phyloP scores from a whole-genome alignment of 768 basidiomycete species.

The Galerina marginata region DNA sequence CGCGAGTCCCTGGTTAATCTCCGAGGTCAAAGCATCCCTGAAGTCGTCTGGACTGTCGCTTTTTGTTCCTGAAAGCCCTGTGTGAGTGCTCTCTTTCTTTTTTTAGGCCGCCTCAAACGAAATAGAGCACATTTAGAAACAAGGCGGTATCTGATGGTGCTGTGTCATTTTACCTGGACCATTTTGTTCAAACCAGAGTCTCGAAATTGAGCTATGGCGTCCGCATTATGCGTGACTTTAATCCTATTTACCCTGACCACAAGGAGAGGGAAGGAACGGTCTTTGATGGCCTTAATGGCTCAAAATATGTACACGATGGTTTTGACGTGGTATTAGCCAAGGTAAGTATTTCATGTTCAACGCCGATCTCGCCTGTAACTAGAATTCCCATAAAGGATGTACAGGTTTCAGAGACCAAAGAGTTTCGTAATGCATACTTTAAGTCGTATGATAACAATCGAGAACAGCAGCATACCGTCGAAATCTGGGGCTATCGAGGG shows the following conservation, averaged over 20 bases:
- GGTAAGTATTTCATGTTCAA: conserved; percentile 25
- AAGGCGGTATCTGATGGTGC: conserved; percentile 60
- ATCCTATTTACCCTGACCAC: conserved; percentile 45
- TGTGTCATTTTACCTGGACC: conserved; percentile 47
- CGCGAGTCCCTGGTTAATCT: conserved; percentile 58
- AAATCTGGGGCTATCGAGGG: too few species aligned
- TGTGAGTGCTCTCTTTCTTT: conserved; percentile 36
- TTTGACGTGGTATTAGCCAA: conserved; percentile 42
- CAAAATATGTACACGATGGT: too few species aligned
- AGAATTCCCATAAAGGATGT: conserved; percentile 23
- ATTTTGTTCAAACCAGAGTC: conserved; percentile 52
- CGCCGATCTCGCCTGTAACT: not conserved
- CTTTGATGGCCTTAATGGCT: conserved; percentile 39
- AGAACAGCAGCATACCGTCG: too few species aligned
- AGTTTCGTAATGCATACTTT: too few species aligned
- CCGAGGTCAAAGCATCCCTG: conserved; percentile 38
- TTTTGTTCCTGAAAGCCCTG: conserved; percentile 56
- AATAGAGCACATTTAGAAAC: conserved; percentile 29
- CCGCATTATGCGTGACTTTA: too few species aligned
- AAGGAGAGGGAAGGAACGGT: conserved; percentile 32
- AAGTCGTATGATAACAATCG: too few species aligned
- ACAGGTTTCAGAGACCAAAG: conserved; percentile 48
- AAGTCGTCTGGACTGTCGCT: conserved; percentile 43
- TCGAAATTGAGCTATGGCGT: conserved; percentile 55
- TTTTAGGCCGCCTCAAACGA: not conserved